A percentile compares a stretch with the other conserved stretches of the same genome.
Evolutionary conservation across 1,139 yeast genomes (phyloP).

Genomic region (Zygosaccharomyces pseudobailii): DNA sequence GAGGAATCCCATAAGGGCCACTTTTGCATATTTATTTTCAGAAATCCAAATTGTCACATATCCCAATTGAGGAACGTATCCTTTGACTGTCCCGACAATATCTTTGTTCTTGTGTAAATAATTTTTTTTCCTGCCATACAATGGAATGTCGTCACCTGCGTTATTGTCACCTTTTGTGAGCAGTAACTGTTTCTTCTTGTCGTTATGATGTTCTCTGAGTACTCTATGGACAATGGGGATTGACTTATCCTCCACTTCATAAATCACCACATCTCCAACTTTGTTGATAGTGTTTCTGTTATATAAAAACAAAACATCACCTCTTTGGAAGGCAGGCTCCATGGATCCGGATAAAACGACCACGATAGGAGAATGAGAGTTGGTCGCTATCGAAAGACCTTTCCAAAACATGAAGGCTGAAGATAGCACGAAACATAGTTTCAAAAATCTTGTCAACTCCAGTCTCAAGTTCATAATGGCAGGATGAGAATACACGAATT

Average conservation of each 20-base stretch:
- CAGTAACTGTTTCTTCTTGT: conserved; percentile 54
- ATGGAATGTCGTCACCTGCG: conserved; percentile 81
- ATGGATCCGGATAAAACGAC: conserved; percentile 96
- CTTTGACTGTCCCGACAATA: conserved; percentile 86
- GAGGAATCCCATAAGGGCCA: conserved; percentile 28
- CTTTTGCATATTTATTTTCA: conserved; percentile 51
- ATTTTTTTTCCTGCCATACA: conserved; percentile 71
- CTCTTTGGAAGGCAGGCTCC: conserved; percentile 99
- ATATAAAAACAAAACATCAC: conserved; percentile 89
- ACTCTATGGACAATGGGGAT: conserved; percentile 97
- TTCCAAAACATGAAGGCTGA: conserved; percentile 94
- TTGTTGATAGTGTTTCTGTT: conserved; percentile 62
- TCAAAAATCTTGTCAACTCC: conserved; percentile 53
- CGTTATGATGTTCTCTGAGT: conserved; percentile 51
- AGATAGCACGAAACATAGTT: conserved; percentile 72
- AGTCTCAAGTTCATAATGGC: conserved; percentile 35
- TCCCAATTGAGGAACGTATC: conserved; percentile 86
- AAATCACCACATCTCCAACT: conserved; percentile 97
- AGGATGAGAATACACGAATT: background rate
- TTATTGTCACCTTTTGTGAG: conserved; percentile 97
- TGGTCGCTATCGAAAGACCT: conserved; percentile 67
- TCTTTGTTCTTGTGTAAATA: conserved; percentile 75
- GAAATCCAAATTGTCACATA: conserved; percentile 87
- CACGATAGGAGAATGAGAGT: conserved; percentile 90
- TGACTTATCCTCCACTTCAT: conserved; percentile 70